Evolutionary conservation across 805 yeast genomes (phyloP), one percentile per base, ranked within the genome.

Genomic region (Dipodascus geniculatus): DNA sequence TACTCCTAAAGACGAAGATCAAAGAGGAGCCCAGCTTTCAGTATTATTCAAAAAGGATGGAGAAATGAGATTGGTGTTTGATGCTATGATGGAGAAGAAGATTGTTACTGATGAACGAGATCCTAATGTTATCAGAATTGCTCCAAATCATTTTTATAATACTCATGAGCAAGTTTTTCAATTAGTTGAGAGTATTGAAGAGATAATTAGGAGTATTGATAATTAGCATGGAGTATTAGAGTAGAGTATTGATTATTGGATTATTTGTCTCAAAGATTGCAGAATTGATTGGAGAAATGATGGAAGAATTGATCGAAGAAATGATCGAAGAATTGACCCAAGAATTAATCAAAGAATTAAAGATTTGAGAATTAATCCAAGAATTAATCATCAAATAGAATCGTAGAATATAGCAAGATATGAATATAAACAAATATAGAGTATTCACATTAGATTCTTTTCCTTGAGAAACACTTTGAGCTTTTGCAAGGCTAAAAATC

Each of bases 51-150:
- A 67, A 4, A 72, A 70, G 3, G 70, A 66, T 2, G 75, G 78
- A 44, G 67, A 78, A 1, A 88, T 89, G 96, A 82, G 78, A 53
- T 62, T 65, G 22, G 80, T 87, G 1, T 75, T 77, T 55, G 59
- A 63, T 1, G 70, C 72, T 55, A 64, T 90, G 57, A 71, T 71
- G 33, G 62, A 72, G 9, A 58, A 67, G 3, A 96, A 88, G 2
- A 79, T 87, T 1, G 78, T 90, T 22, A 85, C 87, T 54, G 98
- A 90, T 65, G 96, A 90, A 64, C 76, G 98, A 64, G 75, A 87
- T 63, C 97, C 97, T 0, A 81, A 82, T 64, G 97, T 89, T n/a
- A 80, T 91, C 42, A 73, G 97, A 55, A 64, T 90, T n/a, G 91
- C 96, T 0, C 96, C 98, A 4, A 73, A 78, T 2, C 93, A 96